These are phyloP conservation scores for Gossypium davidsonii DNA, from an alignment of 441 rosid species.

Conservation along the genomic window DNA sequence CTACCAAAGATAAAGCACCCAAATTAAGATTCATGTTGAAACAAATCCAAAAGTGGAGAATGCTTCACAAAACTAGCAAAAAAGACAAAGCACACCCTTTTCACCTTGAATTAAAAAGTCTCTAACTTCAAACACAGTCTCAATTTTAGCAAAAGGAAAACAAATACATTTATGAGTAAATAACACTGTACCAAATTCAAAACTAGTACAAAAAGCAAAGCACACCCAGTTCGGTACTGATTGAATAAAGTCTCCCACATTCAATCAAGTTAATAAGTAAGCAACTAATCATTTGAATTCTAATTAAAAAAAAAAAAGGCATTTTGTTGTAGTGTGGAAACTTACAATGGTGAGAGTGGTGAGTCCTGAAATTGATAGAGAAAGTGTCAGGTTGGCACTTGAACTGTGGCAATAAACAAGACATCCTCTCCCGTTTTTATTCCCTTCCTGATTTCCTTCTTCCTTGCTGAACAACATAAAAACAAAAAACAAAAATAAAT, in stretches of 20 bases:
- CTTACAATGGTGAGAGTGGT: slow-evolving; percentile 22
- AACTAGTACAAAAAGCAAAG: background rate
- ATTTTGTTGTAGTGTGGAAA: background rate
- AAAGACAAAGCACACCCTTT: background rate
- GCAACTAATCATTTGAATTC: slow-evolving; percentile 8
- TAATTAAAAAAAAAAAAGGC: background rate
- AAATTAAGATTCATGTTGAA: background rate
- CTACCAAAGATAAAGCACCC: background rate
- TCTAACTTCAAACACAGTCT: background rate
- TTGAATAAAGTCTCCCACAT: background rate
- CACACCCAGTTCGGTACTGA: background rate
- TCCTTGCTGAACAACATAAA: background rate
- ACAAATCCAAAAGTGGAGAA: background rate
- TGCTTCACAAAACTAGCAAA: background rate
- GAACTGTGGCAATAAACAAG: slow-evolving; percentile 85
- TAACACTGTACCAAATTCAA: background rate
- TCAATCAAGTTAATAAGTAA: background rate
- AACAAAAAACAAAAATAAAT: background rate
- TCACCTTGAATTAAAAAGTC: background rate
- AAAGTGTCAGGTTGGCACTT: slow-evolving; percentile 81
- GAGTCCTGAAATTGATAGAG: slow-evolving; percentile 53
- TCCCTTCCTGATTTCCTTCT: background rate
- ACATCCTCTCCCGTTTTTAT: slow-evolving; percentile 38
- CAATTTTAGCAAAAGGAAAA: slow-evolving; percentile 3
- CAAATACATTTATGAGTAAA: background rate